These are phyloP conservation scores for Epichloe elymi DNA, from an alignment of 2,329 filamentous ascomycete genomes.

Conservation along the genomic window DNA sequence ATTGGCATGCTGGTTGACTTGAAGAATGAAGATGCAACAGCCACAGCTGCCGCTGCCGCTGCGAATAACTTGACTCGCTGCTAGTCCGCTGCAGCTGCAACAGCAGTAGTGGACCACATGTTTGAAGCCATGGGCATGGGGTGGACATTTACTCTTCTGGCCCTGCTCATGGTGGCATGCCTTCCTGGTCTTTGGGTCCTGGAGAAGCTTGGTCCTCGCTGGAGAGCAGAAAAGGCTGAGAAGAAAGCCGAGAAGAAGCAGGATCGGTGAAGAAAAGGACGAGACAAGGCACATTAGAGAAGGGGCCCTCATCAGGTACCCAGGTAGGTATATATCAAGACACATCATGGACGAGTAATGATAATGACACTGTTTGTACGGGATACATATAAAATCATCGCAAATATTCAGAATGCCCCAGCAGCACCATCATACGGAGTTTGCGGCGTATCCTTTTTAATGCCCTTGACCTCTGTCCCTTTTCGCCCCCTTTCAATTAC, in stretches of 20 bases:
- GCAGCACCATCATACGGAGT: not conserved
- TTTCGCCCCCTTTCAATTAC: not conserved
- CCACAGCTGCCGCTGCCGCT: constrained; percentile 49
- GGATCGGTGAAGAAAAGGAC: not conserved
- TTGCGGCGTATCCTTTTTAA: not conserved
- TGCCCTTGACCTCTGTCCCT: not conserved
- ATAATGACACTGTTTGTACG: not conserved
- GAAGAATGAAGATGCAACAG: constrained; percentile 45
- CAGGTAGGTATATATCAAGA: not conserved
- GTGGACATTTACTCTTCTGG: constrained; percentile 49
- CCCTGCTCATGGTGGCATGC: constrained; percentile 33
- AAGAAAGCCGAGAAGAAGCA: constrained; percentile 7
- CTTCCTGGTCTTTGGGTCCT: constrained; percentile 37
- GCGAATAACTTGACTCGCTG: constrained; percentile 53
- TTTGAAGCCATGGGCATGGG: constrained; percentile 43
- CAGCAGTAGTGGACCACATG: constrained; percentile 46
- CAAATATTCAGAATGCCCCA: not conserved
- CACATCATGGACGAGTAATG: not conserved
- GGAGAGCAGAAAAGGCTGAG: constrained; percentile 37
- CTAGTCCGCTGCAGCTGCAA: constrained; percentile 43
- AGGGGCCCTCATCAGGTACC: not conserved
- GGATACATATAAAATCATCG: not conserved
- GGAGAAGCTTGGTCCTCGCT: constrained; percentile 32
- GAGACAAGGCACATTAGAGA: not conserved
- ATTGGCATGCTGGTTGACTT: constrained; percentile 50